phyloP scores from a whole-genome alignment of 371 early-diverging fungal species.

The Mucor plumbeus region DNA sequence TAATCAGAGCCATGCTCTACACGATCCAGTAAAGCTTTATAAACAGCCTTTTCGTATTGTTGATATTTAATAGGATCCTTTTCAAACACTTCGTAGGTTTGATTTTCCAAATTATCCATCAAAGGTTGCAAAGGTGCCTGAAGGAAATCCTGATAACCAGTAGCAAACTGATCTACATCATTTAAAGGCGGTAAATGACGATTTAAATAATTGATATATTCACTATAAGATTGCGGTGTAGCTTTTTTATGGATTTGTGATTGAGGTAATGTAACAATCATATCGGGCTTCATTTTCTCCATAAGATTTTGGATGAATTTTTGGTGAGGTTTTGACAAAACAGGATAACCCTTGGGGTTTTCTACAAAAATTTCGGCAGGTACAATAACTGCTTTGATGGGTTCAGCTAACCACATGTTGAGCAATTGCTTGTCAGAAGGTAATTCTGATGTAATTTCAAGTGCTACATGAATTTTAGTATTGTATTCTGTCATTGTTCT shows the following conservation, averaged over 20 bases:
- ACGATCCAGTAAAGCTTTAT: constrained; percentile 65
- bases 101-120: constrained; percentile 91
- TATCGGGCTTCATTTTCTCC: constrained; percentile 58
- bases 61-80: constrained; percentile 91
- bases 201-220: constrained; percentile 76
- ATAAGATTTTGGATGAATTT: constrained; percentile 66
- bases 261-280: constrained; percentile 54
- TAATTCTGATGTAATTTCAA: constrained; percentile 68
- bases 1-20: constrained; percentile 47
- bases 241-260: constrained; percentile 38
- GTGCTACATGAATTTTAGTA: constrained; percentile 60
- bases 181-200: constrained; percentile 64
- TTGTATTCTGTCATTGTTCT: constrained; percentile 63
- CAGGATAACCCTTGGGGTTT: constrained; percentile 88
- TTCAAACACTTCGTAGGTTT: constrained; percentile 94
- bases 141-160: constrained; percentile 86
- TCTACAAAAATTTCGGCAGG: constrained; percentile 73
- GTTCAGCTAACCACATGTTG: constrained; percentile 89
- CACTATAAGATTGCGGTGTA: constrained; percentile 56
- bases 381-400: constrained; percentile 76
- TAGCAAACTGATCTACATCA: constrained; percentile 74
- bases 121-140: constrained; percentile 92
- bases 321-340: constrained; percentile 82
- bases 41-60: constrained; percentile 78
- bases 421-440: constrained; percentile 55